Evolutionary conservation across 768 basidiomycete species (phyloP), one percentile per base, ranked within the genome.

Genomic region (Collybia nuda): DNA sequence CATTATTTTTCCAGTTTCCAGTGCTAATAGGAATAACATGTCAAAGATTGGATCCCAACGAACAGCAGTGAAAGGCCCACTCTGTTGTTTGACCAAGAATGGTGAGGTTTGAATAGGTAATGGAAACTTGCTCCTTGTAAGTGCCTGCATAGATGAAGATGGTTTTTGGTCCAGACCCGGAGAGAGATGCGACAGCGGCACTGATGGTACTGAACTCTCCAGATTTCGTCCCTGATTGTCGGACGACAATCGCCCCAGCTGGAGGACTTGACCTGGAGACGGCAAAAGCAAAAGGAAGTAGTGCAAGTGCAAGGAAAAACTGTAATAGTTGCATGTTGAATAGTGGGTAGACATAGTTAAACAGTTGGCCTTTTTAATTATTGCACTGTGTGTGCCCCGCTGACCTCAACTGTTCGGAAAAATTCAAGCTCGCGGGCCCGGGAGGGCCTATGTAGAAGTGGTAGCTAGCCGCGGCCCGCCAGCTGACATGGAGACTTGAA

Each of bases 131-230:
- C 38, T 66, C 64, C 3, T 57, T 54, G 50, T 66, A 66, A 6
- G 60, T 62, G 5, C 64, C 64, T 15, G 63, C 56, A 38, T 55
- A 63, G 15, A 66, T 56, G 43, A 66, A 64, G 18, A 64, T 55
- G 2, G 51, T 53, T n/a, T 53, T 54, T 14, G 54, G 15, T 3
- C 42, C 48, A 12, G 52, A 58, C 5, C 60, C 58, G 28, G 52
- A 53, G n/a, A 66, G 54, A 3, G 64, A 58, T 5, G 56, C 56
- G 6, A 66, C 48, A 17, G 64, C 64, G 19, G 58, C 56, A 17
- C 54, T 54, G 40, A 66, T 55, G 37, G 64, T 60, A 36, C 63
- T 64, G 41, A 59, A 65, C 45, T 65, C 57, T 44, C 64, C 64
- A 11, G 50, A 41, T 21, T 53, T 36, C 6, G 64, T 62, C n/a